Percentiles rank a stretch among this genome's conserved stretches.
Conservation (phyloP, 1,284 basidiomycete genomes). For the Malassezia furfur region DNA sequence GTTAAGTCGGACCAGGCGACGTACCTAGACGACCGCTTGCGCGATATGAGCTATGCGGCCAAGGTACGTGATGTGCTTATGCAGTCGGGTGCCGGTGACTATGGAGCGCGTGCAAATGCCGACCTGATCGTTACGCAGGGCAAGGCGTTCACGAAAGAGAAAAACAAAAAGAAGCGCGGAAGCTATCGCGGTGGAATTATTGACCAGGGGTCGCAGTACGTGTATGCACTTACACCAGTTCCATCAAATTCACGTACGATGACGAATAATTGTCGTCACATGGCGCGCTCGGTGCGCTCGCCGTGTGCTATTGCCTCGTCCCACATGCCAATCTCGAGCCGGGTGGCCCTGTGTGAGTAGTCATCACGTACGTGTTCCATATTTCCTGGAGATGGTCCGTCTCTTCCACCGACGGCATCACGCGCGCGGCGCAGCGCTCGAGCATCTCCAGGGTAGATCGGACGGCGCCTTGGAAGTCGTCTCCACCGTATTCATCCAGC, state of each 20-base stretch:
- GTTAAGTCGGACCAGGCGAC: constrained; percentile 62
- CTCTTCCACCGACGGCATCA: constrained; percentile 59
- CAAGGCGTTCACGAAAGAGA: constrained; percentile 91
- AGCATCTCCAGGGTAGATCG: constrained; percentile 56
- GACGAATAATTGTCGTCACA: constrained; percentile 22
- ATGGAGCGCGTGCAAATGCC: constrained; percentile 71
- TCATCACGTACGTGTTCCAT: constrained; percentile 61
- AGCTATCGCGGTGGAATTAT: constrained; percentile 48
- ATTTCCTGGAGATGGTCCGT: constrained; percentile 62
- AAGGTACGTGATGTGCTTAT: constrained; percentile 48
- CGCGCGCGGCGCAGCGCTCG: constrained; percentile 48
- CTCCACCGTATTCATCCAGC: constrained; percentile 73
- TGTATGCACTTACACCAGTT: constrained; percentile 18
- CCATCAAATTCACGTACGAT: constrained; percentile 46
- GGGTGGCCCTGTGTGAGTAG: constrained; percentile 49
- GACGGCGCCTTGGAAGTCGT: constrained; percentile 63
- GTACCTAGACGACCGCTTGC: constrained; percentile 57
- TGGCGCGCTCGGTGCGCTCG: background rate
- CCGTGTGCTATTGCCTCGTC: constrained; percentile 56
- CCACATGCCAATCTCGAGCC: constrained; percentile 80
- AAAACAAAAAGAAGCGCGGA: constrained; percentile 98
- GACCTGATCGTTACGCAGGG: constrained; percentile 89
- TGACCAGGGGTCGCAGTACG: constrained; percentile 37
- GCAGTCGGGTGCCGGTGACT: constrained; percentile 62
- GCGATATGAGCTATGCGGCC: constrained; percentile 72